These are phyloP conservation scores for Coemansia sp. DNA, from an alignment of 371 early-diverging fungal species.

Conservation along the genomic window DNA sequence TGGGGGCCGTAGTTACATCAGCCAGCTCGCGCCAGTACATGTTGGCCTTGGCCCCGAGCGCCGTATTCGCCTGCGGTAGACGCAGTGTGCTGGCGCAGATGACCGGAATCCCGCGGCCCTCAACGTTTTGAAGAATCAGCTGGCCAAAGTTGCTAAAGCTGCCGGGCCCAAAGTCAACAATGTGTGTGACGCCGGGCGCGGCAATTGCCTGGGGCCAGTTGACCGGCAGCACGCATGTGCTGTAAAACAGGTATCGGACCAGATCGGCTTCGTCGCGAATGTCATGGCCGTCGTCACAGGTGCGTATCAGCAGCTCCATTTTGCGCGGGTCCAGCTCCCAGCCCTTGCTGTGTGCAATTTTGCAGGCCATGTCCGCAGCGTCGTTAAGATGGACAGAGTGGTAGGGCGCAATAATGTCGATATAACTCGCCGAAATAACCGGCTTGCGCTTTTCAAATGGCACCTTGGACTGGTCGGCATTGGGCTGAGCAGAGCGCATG, in stretches of 20 bases:
- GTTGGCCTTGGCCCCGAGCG: conserved; percentile 73
- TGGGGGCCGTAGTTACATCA: conserved; percentile 73
- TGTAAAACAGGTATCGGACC: conserved; percentile 63
- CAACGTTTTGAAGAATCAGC: conserved; percentile 84
- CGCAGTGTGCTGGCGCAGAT: conserved; percentile 68
- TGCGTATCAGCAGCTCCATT: conserved; percentile 71
- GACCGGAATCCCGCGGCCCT: conserved; percentile 88
- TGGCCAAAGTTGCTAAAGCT: conserved; percentile 70
- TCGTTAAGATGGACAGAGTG: conserved; percentile 64
- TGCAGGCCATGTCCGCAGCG: conserved; percentile 54
- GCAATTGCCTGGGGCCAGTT: conserved; percentile 82
- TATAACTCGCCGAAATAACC: conserved; percentile 73
- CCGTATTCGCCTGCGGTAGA: conserved; percentile 53
- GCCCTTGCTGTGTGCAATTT: conserved; percentile 2
- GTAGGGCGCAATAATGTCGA: conserved; percentile 83
- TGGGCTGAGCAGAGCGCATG: conserved; percentile 55
- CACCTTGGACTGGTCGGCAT: conserved; percentile 74
- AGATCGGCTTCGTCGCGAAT: conserved; percentile 22
- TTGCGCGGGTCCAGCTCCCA: conserved; percentile 55
- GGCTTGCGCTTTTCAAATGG: conserved; percentile 76
- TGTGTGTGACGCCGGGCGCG: conserved; percentile 68
- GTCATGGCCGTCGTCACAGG: conserved; percentile 64
- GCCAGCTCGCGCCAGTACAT: conserved; percentile 70
- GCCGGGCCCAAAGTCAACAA: conserved; percentile 92
- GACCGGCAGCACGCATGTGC: conserved; percentile 74